Evolutionary conservation across 129 eudicot species (phyloP), one percentile per base, ranked within the genome.

Genomic region (Escallonia herrerae): DNA sequence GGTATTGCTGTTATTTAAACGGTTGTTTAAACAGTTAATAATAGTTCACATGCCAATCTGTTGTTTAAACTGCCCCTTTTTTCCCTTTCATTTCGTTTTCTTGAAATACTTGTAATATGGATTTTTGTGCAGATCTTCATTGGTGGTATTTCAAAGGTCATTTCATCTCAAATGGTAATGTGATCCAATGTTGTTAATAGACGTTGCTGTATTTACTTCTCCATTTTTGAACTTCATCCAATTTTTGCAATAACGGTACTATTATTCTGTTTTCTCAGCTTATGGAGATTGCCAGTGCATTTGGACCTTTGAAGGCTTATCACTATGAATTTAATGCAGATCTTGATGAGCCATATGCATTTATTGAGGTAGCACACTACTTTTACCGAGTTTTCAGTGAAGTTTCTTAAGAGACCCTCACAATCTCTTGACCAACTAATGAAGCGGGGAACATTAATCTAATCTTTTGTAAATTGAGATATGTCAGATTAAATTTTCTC

Each of bases 251-350:
- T 64, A 9, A 62, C 56, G 40, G 22, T 39, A 76, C 63, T 76
- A 60, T 62, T 69, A 54, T 74, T 33, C 54, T 61, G 40, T n/a
- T 58, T 73, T 64, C 67, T 64, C 89, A 94, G 99, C 84, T 94
- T 54, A 83, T 71, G 86, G 95, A 86, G 76, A 89, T 94, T 60
- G 95, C 84, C 37, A 67, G 83, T 72, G 86, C 79, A 42, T 94
- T 94, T 86, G 99, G 99, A 70, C 81, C 82, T 74, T 73, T 94
- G 76, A 89, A 77, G 83, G 95, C 97, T 41, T 94, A 58, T 77
- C 97, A 70, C 57, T 94, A 79, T 67, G 84, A 82, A 46, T 57
- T 46, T 67, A 82, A 75, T 63, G 67, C 74, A 72, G 74, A 80
- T 72, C 70, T 69, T 50, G 76, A 76, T 45, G 80, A 71, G 66